Conservation (phyloP, 352 stramenopile species). For the Globisporangium paroecandrum region DNA sequence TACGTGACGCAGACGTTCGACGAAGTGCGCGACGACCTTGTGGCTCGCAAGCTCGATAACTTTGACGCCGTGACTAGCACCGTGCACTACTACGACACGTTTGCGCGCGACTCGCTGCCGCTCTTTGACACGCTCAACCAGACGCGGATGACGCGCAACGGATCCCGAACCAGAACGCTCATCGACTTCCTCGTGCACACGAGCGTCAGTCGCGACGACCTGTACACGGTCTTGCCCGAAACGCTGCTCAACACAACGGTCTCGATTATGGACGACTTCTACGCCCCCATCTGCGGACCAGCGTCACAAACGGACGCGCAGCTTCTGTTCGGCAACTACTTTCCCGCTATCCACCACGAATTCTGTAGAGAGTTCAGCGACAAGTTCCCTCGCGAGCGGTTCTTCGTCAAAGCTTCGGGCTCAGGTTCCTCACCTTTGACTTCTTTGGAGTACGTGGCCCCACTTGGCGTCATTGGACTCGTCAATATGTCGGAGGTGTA, state of each 20-base stretch:
- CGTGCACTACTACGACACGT: too few relatives aligned
- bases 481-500: constrained; percentile 28
- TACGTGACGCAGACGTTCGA: constrained; percentile 41
- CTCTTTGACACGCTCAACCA: too few relatives aligned
- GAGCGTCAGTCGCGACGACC: constrained; percentile 23
- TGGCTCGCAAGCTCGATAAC: constrained; percentile 28
- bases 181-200: constrained; percentile 34
- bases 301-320: constrained; percentile 25
- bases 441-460: not conserved
- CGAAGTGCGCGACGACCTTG: constrained; percentile 34
- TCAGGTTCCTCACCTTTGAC: constrained; percentile 4
- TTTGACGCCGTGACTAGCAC: constrained; percentile 29
- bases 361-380: constrained; percentile 38
- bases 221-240: constrained; percentile 23
- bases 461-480: constrained; percentile 8
- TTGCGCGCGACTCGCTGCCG: too few relatives aligned
- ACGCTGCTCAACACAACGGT: constrained; percentile 20
- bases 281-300: constrained; percentile 32
- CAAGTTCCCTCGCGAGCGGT: constrained; percentile 29
- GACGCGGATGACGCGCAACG: constrained; percentile 14
- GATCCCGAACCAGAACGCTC: constrained; percentile 15
- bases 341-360: constrained; percentile 32
- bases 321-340: constrained; percentile 38
- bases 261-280: constrained; percentile 34
- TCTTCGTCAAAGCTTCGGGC: constrained; percentile 23